These are phyloP conservation scores for Taiozyma sp. DNA, from an alignment of 1,139 yeast genomes.

Conservation along the genomic window DNA sequence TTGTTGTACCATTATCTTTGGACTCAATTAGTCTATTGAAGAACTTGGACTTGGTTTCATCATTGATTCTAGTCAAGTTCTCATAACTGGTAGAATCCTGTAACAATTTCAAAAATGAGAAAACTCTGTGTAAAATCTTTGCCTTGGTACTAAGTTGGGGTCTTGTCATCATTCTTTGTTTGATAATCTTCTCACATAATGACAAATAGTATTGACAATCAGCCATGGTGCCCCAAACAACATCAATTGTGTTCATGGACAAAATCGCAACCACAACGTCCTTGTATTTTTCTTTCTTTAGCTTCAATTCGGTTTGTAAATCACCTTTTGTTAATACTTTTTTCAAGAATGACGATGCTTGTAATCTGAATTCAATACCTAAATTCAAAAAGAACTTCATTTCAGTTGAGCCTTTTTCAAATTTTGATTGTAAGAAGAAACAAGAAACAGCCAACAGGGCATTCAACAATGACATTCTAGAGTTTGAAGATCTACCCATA, in stretches of 20 bases:
- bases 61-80: slow-evolving; percentile 14
- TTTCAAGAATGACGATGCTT: slow-evolving; percentile 66
- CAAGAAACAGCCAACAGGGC: slow-evolving; percentile 82
- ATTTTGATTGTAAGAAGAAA: slow-evolving; percentile 72
- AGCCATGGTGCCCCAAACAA: slow-evolving; percentile 90
- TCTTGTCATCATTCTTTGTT: slow-evolving; percentile 61
- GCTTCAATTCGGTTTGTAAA: slow-evolving; percentile 12
- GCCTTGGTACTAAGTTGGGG: slow-evolving; percentile 74
- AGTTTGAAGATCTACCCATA: slow-evolving; percentile 68
- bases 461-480: slow-evolving; percentile 73
- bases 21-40: slow-evolving; percentile 10
- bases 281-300: slow-evolving; percentile 64
- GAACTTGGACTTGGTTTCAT: slow-evolving; percentile 12
- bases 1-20: slow-evolving; percentile 14
- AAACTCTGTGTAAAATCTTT: slow-evolving; percentile 69
- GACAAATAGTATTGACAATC: slow-evolving; percentile 74
- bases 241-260: slow-evolving; percentile 85
- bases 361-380: slow-evolving; percentile 70
- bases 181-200: slow-evolving; percentile 73
- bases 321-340: slow-evolving; percentile 42
- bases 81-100: slow-evolving; percentile 35
- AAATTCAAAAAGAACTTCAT: slow-evolving; percentile 68
- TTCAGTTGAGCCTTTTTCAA: slow-evolving; percentile 37
- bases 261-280: slow-evolving; percentile 81
- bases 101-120: slow-evolving; percentile 66